Percentiles rank a stretch among this genome's conserved stretches.
These are phyloP conservation scores for Spathaspora gorwiae DNA, from an alignment of 805 yeast genomes.

Conservation along the genomic window DNA sequence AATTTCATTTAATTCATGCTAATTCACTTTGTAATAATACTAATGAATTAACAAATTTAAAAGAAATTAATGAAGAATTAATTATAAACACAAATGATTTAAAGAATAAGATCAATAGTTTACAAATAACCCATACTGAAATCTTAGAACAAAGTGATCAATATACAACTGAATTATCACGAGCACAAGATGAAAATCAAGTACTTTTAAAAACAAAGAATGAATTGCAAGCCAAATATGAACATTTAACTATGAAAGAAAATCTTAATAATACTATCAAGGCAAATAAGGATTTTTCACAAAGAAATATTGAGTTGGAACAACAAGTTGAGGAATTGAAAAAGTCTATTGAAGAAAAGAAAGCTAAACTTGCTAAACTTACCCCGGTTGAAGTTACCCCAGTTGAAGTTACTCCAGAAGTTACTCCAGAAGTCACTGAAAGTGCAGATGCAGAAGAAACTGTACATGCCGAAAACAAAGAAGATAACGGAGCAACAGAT, in stretches of 20 bases:
- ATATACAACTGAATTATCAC: slow-evolving; percentile 15
- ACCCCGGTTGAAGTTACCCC: neutral
- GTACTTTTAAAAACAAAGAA: slow-evolving; percentile 10
- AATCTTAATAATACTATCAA: slow-evolving; percentile 33
- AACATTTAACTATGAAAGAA: slow-evolving; percentile 33
- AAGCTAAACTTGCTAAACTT: slow-evolving; percentile 17
- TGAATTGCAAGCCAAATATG: slow-evolving; percentile 21
- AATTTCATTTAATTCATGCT: slow-evolving; percentile 33
- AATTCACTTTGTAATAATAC: slow-evolving; percentile 34
- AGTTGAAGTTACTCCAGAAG: too few species aligned
- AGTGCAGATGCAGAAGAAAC: too few species aligned
- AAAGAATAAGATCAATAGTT: slow-evolving; percentile 21
- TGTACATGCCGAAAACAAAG: neutral
- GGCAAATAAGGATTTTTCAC: slow-evolving; percentile 37
- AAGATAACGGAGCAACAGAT: neutral
- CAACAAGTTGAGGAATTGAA: slow-evolving; percentile 25
- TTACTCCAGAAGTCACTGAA: too few species aligned
- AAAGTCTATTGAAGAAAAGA: slow-evolving; percentile 22
- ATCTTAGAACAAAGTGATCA: slow-evolving; percentile 30
- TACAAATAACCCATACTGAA: slow-evolving; percentile 33
- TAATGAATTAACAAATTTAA: slow-evolving; percentile 33
- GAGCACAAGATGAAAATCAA: slow-evolving; percentile 17
- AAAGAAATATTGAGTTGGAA: slow-evolving; percentile 29
- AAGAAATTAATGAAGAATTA: slow-evolving; percentile 35
- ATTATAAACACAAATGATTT: slow-evolving; percentile 21